Evolutionary conservation across 1,139 yeast species (phyloP).

Genomic region (Suhomyces guaymorum): DNA sequence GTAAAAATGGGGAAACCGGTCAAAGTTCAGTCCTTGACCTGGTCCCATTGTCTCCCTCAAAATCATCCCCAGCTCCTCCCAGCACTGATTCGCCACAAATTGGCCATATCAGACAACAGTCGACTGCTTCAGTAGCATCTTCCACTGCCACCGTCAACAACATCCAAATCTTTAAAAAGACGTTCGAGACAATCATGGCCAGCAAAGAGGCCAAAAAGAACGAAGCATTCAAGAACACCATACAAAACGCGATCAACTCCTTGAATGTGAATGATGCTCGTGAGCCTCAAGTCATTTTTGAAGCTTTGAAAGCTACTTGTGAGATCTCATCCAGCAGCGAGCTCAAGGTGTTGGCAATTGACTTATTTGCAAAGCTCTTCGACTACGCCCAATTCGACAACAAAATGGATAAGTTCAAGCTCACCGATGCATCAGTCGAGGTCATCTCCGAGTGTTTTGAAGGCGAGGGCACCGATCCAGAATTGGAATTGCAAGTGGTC

Average conservation of each 20-base stretch:
- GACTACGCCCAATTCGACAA: constrained; percentile 46
- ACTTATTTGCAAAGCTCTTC: constrained; percentile 47
- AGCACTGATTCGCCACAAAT: constrained; percentile 10
- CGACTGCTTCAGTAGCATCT: constrained; percentile 25
- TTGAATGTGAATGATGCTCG: constrained; percentile 30
- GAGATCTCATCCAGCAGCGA: constrained; percentile 32
- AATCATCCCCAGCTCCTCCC: constrained; percentile 6
- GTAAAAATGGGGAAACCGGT: not conserved
- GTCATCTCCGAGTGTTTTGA: constrained; percentile 84
- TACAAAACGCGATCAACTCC: constrained; percentile 41
- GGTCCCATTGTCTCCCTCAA: too few relatives aligned
- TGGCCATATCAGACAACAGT: constrained; percentile 16
- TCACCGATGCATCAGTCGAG: constrained; percentile 83
- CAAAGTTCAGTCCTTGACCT: too few relatives aligned
- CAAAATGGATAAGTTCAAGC: constrained; percentile 45
- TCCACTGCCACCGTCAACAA: constrained; percentile 36
- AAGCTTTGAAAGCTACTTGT: constrained; percentile 44
- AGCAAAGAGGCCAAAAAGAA: constrained; percentile 47
- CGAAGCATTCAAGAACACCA: constrained; percentile 30
- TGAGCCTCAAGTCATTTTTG: constrained; percentile 40
- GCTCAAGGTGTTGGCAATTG: constrained; percentile 43
- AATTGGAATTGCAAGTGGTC: constrained; percentile 86
- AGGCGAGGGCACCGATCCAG: constrained; percentile 89
- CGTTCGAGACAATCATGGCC: constrained; percentile 36
- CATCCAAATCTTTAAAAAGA: constrained; percentile 39